Base-by-base conservation (phyloP, 805 yeast genomes). In the Kodamaea neixiangensis region DNA sequence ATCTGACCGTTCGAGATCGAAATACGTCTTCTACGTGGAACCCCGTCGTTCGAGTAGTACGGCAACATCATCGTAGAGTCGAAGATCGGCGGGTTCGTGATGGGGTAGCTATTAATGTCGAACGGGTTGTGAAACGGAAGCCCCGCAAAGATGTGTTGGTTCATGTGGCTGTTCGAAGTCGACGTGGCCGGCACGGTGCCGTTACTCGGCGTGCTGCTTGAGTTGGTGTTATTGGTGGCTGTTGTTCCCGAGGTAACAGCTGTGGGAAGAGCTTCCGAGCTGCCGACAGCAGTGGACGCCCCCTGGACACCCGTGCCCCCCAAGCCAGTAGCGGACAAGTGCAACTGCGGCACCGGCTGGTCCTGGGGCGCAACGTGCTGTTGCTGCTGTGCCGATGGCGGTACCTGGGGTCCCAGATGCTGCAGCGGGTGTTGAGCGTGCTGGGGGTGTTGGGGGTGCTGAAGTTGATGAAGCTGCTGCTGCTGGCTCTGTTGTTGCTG, bases 1-100 rank as follows among this genome's bases (percentile, higher is more conserved):
- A 87, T 87, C 62, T 87, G 96, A 60, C 96, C 96, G 67, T 87
- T 87, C 9, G 93, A 86, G 47, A 87, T 87, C 41, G 94, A 87
- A 2, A 87, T 83, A 62, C 96, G 77, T 63, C 94, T 74, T 62
- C 86, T 72, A 43, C 78, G 61, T 17, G 72, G 63, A 5, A 61
- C 58, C 1, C 67, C 66, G n/a, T 70, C 70, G 35, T 61, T 72
- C 37, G 66, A 56, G 19, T 56, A 47, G 50, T 60, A 65, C 17
- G 74, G 72, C 21, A 72, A 52, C 57, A 66, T 61, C 69, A 72
- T 70, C 21, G 75, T 67, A 4, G 75, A 67, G 54, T 76, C 81
- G 54, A 75, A 70, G 25, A 76, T 58, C 13, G 80, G 81, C 1
- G 81, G 81, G 54, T 73, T 74, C 1, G 79, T 74, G 47, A 75